Evolutionary conservation across 2,329 filamentous ascomycete genomes (phyloP), one percentile per base, ranked within the genome.

Genomic region (Xylariaceae sp.): DNA sequence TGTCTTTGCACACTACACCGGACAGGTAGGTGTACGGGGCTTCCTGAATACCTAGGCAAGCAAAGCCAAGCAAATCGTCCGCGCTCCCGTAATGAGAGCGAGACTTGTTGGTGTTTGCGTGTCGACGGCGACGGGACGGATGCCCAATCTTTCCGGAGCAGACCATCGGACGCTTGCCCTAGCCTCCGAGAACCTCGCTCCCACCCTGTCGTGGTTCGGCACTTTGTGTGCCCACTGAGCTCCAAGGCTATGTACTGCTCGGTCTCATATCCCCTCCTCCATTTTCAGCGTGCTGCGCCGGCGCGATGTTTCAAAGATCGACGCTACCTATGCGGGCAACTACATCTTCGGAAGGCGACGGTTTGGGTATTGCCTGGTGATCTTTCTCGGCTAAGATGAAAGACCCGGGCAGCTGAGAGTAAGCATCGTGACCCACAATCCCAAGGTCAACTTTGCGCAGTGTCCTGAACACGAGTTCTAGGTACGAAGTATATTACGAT

Each of bases 21-120:
- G 37, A 21, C 8, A 22, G 39, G 41, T 22, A 49, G 13, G 37
- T 26, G 26, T 32, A 29, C 4, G 22, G 34, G 15, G 7, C 16
- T 34, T 47, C 55, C 55, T 36, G 46, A 52, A 49, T 9, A n/a
- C n/a, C n/a, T n/a, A 13, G 36, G 52, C 44, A 54, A 32, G 4
- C 48, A 21, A 29, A 34, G 18, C 36, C 6, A 22, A 21, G 32
- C 40, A 48, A 32, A 48, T 49, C 47, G 7, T 37, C 34, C 39
- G 4, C 47, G 29, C 19, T 47, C 40, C 10, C 26, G 21, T 26
- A 40, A 43, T 30, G 26, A 37, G 32, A 37, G 4, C 22, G 9
- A 10, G 21, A 8, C 19, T 15, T 16, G 13, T 32, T 55, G n/a
- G n/a, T n/a, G 49, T 50, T 56, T 58, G 47, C 53, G 41, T 34